Evolutionary conservation across 140 eudicot species (phyloP), one percentile per base, ranked within the genome.

Genomic region (Oenanthe javanica): DNA sequence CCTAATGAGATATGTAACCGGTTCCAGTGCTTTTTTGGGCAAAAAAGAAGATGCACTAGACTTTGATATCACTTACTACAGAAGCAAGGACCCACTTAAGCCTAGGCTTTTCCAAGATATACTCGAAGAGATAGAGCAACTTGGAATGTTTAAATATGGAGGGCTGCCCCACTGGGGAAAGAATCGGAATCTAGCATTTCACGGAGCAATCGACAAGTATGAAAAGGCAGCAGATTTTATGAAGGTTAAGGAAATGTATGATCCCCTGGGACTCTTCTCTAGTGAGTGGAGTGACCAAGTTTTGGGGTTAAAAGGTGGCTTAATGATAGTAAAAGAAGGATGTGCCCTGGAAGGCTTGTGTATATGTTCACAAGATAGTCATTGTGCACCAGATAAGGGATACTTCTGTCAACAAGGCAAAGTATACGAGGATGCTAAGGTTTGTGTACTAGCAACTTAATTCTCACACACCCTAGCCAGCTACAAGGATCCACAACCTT

Each of bases 131-230:
- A 87, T 93, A 1, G 98, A 93, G 75, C 98, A 93, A 72, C 86
- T 93, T 79, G 97, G 92, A 0, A 77, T 89, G 50, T 89, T 93
- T 81, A 91, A 91, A 86, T 93, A 93, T 23, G 86, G 83, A 12
- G 97, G 87, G 13, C 45, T 88, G 54, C 98, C 98, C 10, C 98
- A 93, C 57, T 93, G 98, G 98, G 98, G 98, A 2, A 93, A 93
- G 87, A 93, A 93, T 81, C 84, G 98, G 73, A 91, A 93, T 57
- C 85, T 89, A 25, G 98, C 96, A 21, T 93, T 91, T 36, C 40
- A 48, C 23, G 91, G 96, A 69, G 93, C 59, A 4, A 81, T 91
- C 46, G 75, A 85, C 19, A 93, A 93, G 87, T 91, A 88, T 49
- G 79, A 72, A 70, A 84, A 81, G 55, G 84, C 84, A 5, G 27